A percentile compares a stretch with the other conserved stretches of the same genome.
These are phyloP conservation scores for Penstemon barbatus DNA, from an alignment of 257 asterid genomes.

Conservation along the genomic window DNA sequence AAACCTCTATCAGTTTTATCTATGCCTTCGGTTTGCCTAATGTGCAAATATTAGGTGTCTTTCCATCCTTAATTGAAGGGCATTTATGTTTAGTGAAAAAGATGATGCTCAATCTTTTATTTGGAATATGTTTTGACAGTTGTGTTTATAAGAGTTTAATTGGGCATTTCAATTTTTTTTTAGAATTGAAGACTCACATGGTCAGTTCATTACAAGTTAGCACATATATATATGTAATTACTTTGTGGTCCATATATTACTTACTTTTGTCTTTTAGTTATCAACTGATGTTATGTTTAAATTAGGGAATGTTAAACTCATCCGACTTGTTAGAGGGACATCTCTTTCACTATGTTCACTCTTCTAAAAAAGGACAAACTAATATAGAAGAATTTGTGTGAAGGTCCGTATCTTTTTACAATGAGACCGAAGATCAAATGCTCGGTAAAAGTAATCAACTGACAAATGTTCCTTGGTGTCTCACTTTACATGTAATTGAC, in stretches of 20 bases:
- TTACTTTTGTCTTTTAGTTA: background rate
- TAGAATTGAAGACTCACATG: background rate
- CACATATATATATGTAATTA: background rate
- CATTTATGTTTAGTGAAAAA: background rate
- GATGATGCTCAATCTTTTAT: background rate
- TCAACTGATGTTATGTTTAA: background rate
- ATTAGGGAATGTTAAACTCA: background rate
- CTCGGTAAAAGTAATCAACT: background rate
- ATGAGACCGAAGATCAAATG: conserved; percentile 3
- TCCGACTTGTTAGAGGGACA: background rate
- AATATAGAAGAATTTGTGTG: conserved; percentile 2
- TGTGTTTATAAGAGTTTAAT: conserved; percentile 1
- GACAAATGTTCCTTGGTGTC: conserved; percentile 8
- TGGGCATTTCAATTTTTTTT: conserved; percentile 1
- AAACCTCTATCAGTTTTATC: conserved; percentile 18
- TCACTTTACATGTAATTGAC: conserved; percentile 4
- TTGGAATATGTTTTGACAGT: conserved; percentile 21
- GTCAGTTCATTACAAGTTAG: background rate
- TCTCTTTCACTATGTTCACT: conserved; percentile 16
- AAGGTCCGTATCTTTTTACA: background rate
- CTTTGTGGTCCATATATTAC: background rate
- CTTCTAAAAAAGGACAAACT: background rate
- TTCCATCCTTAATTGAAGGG: background rate
- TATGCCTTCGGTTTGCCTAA: conserved; percentile 4
- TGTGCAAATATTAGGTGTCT: conserved; percentile 5